A percentile compares a stretch with the other conserved stretches of the same genome.
These are phyloP conservation scores for Priceomyces medius DNA, from an alignment of 805 yeast genomes.

Conservation along the genomic window DNA sequence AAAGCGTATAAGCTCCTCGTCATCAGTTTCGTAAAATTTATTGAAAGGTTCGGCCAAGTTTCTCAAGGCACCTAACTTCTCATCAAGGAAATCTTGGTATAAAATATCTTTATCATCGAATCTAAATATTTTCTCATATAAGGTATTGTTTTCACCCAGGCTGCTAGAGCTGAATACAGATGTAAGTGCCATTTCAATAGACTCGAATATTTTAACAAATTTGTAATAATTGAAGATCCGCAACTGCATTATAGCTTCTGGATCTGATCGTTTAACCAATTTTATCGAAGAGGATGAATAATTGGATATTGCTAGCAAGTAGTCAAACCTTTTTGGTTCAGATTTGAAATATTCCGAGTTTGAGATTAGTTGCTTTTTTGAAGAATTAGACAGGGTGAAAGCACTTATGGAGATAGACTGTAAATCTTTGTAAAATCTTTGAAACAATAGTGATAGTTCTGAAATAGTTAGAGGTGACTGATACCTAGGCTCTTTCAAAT, in stretches of 20 bases:
- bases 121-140: conserved; percentile 39
- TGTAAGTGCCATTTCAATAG: conserved; percentile 35
- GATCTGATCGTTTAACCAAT: conserved; percentile 35
- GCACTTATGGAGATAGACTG: conserved; percentile 30
- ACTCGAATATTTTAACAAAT: conserved; percentile 30
- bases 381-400: conserved; percentile 38
- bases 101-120: conserved; percentile 40
- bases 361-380: conserved; percentile 37
- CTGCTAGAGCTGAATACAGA: conserved; percentile 25
- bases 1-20: conserved; percentile 13
- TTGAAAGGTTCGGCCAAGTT: conserved; percentile 26
- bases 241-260: conserved; percentile 36
- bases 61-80: conserved; percentile 29
- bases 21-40: conserved; percentile 27
- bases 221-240: conserved; percentile 43
- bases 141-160: conserved; percentile 25
- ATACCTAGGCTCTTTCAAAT: conserved; percentile 43
- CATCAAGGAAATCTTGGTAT: conserved; percentile 34
- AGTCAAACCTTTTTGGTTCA: conserved; percentile 35
- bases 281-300: conserved; percentile 37
- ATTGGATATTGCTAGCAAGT: conserved; percentile 41
- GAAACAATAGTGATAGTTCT: conserved; percentile 35
- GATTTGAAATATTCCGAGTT: conserved; percentile 26
- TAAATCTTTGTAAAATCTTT: conserved; percentile 37
- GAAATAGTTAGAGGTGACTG: conserved; percentile 38